Evolutionary conservation across 176 grass and related monocot species (phyloP).

Genomic region (Pharus latifolius): DNA sequence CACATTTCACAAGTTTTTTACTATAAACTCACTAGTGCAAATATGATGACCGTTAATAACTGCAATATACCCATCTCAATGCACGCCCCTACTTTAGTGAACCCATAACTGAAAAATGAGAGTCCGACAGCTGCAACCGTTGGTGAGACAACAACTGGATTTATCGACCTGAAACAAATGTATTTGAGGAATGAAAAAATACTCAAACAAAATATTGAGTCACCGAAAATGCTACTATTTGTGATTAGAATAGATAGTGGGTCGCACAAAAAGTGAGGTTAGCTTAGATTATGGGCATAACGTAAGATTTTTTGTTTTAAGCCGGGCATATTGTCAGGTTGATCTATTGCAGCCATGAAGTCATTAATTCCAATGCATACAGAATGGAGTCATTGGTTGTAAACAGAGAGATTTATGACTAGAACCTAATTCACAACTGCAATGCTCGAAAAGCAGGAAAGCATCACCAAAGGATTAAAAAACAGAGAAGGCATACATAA

Average conservation of each 20-base stretch:
- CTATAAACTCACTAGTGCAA: slow-evolving; percentile 85
- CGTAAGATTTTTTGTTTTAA: too few relatives aligned
- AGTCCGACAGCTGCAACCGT: slow-evolving; percentile 92
- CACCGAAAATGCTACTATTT: background rate
- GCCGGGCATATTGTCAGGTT: background rate
- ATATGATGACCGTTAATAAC: slow-evolving; percentile 67
- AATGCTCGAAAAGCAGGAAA: background rate
- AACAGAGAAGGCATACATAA: too few relatives aligned
- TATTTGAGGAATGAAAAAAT: background rate
- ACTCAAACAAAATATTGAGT: background rate
- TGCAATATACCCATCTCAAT: slow-evolving; percentile 90
- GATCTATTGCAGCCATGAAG: background rate
- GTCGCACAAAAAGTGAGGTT: background rate
- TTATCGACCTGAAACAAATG: slow-evolving; percentile 83
- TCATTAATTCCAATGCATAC: background rate
- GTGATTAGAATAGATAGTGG: background rate
- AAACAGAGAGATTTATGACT: background rate
- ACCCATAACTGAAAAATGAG: slow-evolving; percentile 97
- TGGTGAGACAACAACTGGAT: slow-evolving; percentile 83
- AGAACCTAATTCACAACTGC: background rate
- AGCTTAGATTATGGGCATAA: background rate
- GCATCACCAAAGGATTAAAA: too few relatives aligned
- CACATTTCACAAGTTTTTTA: background rate
- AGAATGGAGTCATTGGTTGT: background rate
- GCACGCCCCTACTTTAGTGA: slow-evolving; percentile 74